Conservation (phyloP, 306 rosid genomes). For the Styphnolobium japonicum region DNA sequence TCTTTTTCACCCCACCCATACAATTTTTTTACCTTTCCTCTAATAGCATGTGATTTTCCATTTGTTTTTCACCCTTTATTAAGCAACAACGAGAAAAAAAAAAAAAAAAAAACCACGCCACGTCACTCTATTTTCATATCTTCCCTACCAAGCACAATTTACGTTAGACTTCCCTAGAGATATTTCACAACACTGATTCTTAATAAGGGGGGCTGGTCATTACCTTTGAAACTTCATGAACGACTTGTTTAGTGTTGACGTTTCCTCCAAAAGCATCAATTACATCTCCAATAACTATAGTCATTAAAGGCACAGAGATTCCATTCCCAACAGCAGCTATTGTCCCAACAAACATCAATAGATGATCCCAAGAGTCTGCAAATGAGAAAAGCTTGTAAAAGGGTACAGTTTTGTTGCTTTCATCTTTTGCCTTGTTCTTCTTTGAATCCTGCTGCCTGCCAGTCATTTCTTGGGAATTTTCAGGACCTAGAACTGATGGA, state of each 20-base stretch:
- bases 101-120: not conserved
- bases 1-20: not conserved
- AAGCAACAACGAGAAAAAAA: too few species aligned
- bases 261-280: conserved; percentile 61
- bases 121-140: not conserved
- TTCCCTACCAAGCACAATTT: not conserved
- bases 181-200: conserved; percentile 1
- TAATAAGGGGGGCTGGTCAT: conserved; percentile 7
- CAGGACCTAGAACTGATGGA: conserved; percentile 16
- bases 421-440: conserved; percentile 32
- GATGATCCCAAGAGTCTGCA: conserved; percentile 63
- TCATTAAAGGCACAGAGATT: conserved; percentile 50
- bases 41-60: not conserved
- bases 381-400: conserved; percentile 75
- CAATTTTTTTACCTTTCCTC: not conserved
- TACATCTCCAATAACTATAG: conserved; percentile 51
- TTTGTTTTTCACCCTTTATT: too few species aligned
- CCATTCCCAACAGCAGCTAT: conserved; percentile 63
- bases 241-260: conserved; percentile 32
- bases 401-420: conserved; percentile 51
- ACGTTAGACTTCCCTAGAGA: not conserved
- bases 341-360: conserved; percentile 63
- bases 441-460: conserved; percentile 24
- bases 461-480: conserved; percentile 15
- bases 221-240: conserved; percentile 59